Base-by-base conservation (phyloP, 495 filamentous ascomycete genomes). In the Penicillium longicatenatum region DNA sequence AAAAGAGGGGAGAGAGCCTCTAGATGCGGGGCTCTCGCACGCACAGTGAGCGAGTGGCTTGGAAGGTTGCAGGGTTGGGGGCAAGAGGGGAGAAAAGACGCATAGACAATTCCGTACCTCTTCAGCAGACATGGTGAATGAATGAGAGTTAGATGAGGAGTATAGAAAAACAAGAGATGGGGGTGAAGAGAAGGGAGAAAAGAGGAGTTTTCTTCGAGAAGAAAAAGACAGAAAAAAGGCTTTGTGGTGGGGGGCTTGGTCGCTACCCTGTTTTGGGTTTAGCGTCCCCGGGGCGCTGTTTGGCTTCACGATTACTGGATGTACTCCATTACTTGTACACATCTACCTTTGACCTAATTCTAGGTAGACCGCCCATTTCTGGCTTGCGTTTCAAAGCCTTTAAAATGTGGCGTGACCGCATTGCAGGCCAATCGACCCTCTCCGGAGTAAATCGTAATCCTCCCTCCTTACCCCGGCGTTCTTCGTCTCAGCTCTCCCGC, bases 321-420 rank as follows among this genome's bases (percentile, higher is more conserved):
- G 7, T 41, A 41, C 31, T 16, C 6, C n/a, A 35, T 10, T 35
- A 35, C 10, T 35, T 12, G 10, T 35, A 11, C 31, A 3, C 31
- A 11, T 35, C 12, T 35, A 12, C 31, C 10, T 31, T 31, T n/a
- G n/a, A n/a, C n/a, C n/a, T n/a, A n/a, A 35, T 6, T 35, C 31
- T 6, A 35, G 31, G 31, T 35, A 24, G 29, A 14, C 22, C 20
- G 6, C 37, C 22, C 11, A 17, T 24, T 37, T 12, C 43, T 24
- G 17, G 45, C 6, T 33, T 19, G 1, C 21, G 7, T 35, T 10
- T 50, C 16, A n/a, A 31, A 12, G 24, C 35, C 41, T 41, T 57
- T 46, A 60, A 75, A 22, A 95, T 95, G 92, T 94, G 90, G 89
- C 86, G 93, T 62, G 91, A 96, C 80, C 87, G 91, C 65, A 86